Conservation (phyloP, 1,284 basidiomycete genomes). For the Tremellales sp. region DNA sequence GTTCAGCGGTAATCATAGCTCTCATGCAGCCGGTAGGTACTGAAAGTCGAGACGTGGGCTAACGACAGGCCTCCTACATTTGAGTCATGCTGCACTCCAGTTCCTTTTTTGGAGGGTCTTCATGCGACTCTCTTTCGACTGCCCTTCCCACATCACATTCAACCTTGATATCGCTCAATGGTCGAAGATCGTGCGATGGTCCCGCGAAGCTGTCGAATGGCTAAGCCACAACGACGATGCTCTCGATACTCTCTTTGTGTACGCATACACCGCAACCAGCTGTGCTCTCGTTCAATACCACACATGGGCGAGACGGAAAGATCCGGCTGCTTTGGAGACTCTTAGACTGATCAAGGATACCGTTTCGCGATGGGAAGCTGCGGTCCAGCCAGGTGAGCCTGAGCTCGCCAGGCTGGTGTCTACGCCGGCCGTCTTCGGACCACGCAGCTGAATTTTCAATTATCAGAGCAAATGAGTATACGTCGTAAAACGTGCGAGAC, state of each 20-base stretch:
- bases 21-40: constrained; percentile 47
- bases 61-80: constrained; percentile 71
- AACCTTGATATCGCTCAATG: constrained; percentile 74
- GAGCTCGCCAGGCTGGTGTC: not conserved
- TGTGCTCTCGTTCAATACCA: constrained; percentile 92
- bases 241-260: constrained; percentile 81
- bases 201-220: constrained; percentile 83
- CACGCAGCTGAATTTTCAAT: too few relatives aligned
- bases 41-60: constrained; percentile 2
- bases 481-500: constrained; percentile 76
- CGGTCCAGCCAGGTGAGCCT: constrained; percentile 41
- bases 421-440: too few relatives aligned
- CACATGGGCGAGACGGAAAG: constrained; percentile 80
- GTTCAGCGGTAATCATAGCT: constrained; percentile 64
- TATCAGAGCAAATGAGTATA: constrained; percentile 80
- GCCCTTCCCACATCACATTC: constrained; percentile 79
- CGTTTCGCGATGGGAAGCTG: constrained; percentile 75
- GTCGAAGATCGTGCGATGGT: constrained; percentile 66
- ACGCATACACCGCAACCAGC: constrained; percentile 82
- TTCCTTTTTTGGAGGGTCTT: constrained; percentile 79
- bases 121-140: constrained; percentile 86
- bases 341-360: constrained; percentile 76
- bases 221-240: constrained; percentile 71
- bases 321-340: constrained; percentile 66
- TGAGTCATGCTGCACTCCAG: constrained; percentile 78